phyloP scores from a whole-genome alignment of 1,284 basidiomycete genomes.

The Binderoboletus segoi region DNA sequence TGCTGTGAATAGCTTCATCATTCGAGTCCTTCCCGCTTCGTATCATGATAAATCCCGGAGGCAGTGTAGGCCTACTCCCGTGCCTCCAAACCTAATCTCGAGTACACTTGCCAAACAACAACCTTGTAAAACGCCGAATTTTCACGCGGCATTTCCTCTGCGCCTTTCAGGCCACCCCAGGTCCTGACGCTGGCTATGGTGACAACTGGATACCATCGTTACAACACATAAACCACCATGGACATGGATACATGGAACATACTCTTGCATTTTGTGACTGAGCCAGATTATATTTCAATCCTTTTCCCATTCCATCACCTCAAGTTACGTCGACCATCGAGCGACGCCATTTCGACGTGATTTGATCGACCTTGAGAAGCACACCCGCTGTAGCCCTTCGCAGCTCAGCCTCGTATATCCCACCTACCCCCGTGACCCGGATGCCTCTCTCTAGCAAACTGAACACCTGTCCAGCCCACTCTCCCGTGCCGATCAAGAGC shows the following conservation, averaged over 20 bases:
- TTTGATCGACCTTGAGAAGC: constrained; percentile 76
- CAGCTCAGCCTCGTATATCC: constrained; percentile 57
- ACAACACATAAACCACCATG: not conserved
- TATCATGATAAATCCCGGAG: too few species aligned
- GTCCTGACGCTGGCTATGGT: too few species aligned
- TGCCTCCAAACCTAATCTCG: too few species aligned
- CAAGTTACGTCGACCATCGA: constrained; percentile 57
- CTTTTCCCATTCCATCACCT: not conserved
- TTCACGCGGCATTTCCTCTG: too few species aligned
- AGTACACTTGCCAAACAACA: too few species aligned
- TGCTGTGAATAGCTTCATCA: too few species aligned
- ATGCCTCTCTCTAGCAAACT: constrained; percentile 65
- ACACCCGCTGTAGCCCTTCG: constrained; percentile 78
- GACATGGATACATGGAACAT: not conserved
- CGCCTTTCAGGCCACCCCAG: too few species aligned
- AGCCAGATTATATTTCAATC: not conserved
- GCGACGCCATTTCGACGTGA: constrained; percentile 74
- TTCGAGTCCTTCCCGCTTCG: too few species aligned
- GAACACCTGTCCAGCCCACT: constrained; percentile 82
- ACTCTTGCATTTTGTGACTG: not conserved
- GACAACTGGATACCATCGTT: not conserved
- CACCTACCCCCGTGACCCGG: constrained; percentile 66
- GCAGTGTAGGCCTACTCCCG: too few species aligned
- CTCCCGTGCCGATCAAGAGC: constrained; percentile 71
- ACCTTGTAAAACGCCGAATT: too few species aligned